Conservation (phyloP, 441 rosid species). For the Croton setiger region DNA sequence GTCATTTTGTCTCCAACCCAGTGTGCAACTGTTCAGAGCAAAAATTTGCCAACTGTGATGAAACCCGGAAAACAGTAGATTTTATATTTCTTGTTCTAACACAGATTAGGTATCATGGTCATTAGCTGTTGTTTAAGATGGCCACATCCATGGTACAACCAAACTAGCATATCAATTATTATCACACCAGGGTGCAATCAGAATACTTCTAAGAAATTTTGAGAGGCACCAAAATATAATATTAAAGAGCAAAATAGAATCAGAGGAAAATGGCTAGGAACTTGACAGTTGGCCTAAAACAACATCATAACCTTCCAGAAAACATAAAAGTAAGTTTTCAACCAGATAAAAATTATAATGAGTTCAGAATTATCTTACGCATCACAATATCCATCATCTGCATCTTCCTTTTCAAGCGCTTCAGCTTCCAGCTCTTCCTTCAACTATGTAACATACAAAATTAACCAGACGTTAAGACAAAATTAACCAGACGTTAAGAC, state of each 20-base stretch:
- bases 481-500: slow-evolving; percentile 25
- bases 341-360: slow-evolving; percentile 15
- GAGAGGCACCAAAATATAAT: neutral
- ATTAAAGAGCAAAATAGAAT: neutral
- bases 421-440: slow-evolving; percentile 95
- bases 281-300: neutral
- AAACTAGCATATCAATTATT: neutral
- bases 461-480: slow-evolving; percentile 25
- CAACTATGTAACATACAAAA: slow-evolving; percentile 48
- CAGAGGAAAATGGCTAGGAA: neutral
- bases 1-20: neutral
- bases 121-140: neutral
- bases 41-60: neutral
- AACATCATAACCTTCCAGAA: neutral
- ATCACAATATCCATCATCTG: slow-evolving; percentile 46
- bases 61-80: neutral
- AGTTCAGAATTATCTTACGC: slow-evolving; percentile 58
- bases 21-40: neutral
- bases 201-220: slow-evolving; percentile 1
- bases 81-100: neutral
- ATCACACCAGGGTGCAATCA: neutral
- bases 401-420: slow-evolving; percentile 82
- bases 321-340: neutral
- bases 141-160: neutral
- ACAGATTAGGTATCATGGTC: neutral